Base-by-base conservation (phyloP, 192 early-diverging fungal genomes). In the Gryganskiella cystojenkinii region DNA sequence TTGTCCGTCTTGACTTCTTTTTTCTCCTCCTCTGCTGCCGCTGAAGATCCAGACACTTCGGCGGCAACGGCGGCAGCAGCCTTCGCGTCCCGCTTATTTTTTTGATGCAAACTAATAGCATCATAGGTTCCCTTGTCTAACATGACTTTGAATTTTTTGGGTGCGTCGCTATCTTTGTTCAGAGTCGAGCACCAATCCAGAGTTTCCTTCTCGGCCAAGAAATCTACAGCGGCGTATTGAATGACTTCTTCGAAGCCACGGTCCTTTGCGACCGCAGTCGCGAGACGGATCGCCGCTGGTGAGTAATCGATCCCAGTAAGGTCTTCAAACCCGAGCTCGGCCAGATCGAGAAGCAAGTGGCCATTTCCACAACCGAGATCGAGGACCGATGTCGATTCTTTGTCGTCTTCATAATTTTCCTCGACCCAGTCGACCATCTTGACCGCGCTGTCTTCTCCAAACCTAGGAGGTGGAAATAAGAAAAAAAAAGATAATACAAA, bases 111-210 rank as follows among this genome's bases (percentile, higher is more conserved):
- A 55, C 90, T 89, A 33, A 98, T 97, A 4, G 96, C 96, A 79
- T 98, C 96, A 67, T 92, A 96, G 0, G 96, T 97, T 52, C 96
- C 96, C 79, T 98, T 98, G 76, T 98, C 96, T 61, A 98, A 60
- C 52, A 93, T 87, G 13, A 94, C 72, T 47, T 89, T 87, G 71
- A 76, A 89, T 51, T 75, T 69, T 43, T 82, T 61, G 33, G 52
- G 51, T 27, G 56, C 9, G 31, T 43, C 34, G 34, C 59, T 28
- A 40, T 24, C 57, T 46, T 42, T 76, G 58, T 57, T 47, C 55
- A 33, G 14, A 20, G 31, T 22, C 4, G 72, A 61, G 40, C 72
- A 67, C 72, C 72, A 76, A 46, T 68, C 72, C 51, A 76, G 19
- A 3, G 87, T 84, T 4, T 82, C 84, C 22, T 79, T 69, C 11